Base-by-base conservation (phyloP, 257 asterid genomes). In the Phtheirospermum japonicum region DNA sequence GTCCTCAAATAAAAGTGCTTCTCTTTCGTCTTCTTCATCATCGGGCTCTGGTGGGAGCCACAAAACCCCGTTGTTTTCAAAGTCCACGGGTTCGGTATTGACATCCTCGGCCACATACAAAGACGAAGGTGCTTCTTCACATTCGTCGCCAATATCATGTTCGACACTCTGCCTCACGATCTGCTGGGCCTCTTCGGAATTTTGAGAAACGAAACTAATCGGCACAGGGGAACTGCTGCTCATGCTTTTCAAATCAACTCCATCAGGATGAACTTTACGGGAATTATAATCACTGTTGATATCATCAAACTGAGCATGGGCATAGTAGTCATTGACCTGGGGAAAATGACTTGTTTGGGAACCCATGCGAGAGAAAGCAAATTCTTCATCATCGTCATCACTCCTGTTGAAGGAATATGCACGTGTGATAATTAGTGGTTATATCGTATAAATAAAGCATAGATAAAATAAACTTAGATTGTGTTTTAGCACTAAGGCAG, bases 21-120 rank as follows among this genome's bases (percentile, higher is more conserved):
- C 99, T 70, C 70, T 77, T 79, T 89, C 99, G 75, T 89, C 97
- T 75, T 85, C 97, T 76, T 79, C 91, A 32, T 89, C 94, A 80
- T 89, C 99, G 19, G 99, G 97, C 70, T 89, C 99, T 57, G 97
- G 97, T 31, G 96, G 99, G 67, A 89, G 88, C 99, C 99, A 92
- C 42, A 92, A 85, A 67, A 83, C 77, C 69, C 96, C 99, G 62
- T 81, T 85, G 75, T 77, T 82, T 77, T 92, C 99, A 67, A 89
- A 92, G 76, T 92, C 99, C 49, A 86, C 83, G 30, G 95, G 94
- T 78, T 86, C 90, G 12, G 68, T 20, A 71, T 79, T 80, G 54
- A 78, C 83, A 64, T 79, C 89, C 77, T 83, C 86, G 30, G 84
- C 82, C 55, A 77, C 87, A 76, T 82, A 84, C 63, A 84, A 46